These are phyloP conservation scores for Saprolegnia diclina DNA, from an alignment of 352 stramenopile species.

Conservation along the genomic window DNA sequence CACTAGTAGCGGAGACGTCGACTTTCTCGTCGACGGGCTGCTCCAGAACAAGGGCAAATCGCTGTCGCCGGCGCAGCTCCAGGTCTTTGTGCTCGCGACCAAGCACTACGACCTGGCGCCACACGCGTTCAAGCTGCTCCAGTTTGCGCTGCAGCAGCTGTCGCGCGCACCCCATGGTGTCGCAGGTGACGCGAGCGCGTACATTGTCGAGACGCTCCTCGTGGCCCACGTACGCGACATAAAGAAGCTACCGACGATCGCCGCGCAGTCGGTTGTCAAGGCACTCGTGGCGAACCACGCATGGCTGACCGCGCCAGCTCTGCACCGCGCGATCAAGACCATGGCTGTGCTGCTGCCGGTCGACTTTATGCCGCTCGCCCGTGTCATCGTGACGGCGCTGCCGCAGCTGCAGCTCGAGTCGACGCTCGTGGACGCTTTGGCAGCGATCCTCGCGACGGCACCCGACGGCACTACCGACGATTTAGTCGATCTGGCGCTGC, in stretches of 20 bases:
- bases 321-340: conserved; percentile 1
- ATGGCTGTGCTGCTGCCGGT: background rate
- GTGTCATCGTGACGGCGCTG: background rate
- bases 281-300: background rate
- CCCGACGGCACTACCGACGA: background rate
- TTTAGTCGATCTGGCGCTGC: conserved; percentile 16
- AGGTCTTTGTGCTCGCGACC: conserved; percentile 7
- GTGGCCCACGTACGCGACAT: background rate
- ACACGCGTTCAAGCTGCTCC: conserved; percentile 10
- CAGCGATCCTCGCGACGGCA: background rate
- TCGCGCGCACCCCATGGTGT: background rate
- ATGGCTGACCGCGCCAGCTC: background rate
- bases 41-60: background rate
- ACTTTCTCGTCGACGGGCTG: conserved; percentile 10
- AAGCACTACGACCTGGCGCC: conserved; percentile 10
- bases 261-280: conserved; percentile 4
- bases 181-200: background rate
- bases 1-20: background rate
- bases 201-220: background rate
- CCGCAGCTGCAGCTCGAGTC: background rate
- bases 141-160: conserved; percentile 8
- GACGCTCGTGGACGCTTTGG: conserved; percentile 2
- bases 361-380: conserved; percentile 1
- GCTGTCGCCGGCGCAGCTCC: background rate
- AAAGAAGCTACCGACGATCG: conserved; percentile 3